Percentiles rank a stretch among this genome's conserved stretches.
phyloP scores from a whole-genome alignment of 106 monocot genomes.

The Xerophyta viscosa region DNA sequence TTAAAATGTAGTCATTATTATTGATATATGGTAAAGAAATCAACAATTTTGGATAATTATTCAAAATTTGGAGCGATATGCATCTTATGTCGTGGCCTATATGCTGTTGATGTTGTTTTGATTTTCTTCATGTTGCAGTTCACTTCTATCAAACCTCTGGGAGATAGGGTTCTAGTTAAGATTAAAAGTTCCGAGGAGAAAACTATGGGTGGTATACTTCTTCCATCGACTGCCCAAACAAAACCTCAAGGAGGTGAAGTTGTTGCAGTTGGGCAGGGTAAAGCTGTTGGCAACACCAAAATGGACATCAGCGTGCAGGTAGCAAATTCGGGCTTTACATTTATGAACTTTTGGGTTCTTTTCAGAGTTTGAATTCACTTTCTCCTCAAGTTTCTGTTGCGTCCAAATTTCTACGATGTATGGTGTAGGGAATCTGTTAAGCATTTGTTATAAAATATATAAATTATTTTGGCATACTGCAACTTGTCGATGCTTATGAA shows the following conservation, averaged over 20 bases:
- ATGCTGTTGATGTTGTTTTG: neutral
- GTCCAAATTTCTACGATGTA: too few relatives aligned
- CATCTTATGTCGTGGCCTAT: too few relatives aligned
- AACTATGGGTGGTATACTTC: constrained; percentile 57
- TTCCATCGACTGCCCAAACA: constrained; percentile 51
- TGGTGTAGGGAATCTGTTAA: too few relatives aligned
- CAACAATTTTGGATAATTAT: too few relatives aligned
- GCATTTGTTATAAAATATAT: too few relatives aligned
- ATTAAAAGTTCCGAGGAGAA: constrained; percentile 58
- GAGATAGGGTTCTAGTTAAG: constrained; percentile 70
- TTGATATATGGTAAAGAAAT: too few relatives aligned
- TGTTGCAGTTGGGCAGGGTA: constrained; percentile 73
- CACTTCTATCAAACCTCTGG: constrained; percentile 64
- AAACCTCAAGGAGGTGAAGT: constrained; percentile 77
- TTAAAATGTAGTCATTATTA: too few relatives aligned
- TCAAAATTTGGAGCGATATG: too few relatives aligned
- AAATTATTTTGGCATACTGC: too few relatives aligned
- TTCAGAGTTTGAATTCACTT: neutral
- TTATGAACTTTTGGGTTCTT: too few relatives aligned
- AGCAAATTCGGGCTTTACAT: neutral
- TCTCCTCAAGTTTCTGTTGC: neutral
- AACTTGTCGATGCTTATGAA: too few relatives aligned
- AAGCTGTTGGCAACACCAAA: constrained; percentile 48
- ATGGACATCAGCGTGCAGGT: constrained; percentile 57
- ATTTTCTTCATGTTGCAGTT: constrained; percentile 25